Base-by-base conservation (phyloP, 345 rosid genomes). In the Citrus inodora region DNA sequence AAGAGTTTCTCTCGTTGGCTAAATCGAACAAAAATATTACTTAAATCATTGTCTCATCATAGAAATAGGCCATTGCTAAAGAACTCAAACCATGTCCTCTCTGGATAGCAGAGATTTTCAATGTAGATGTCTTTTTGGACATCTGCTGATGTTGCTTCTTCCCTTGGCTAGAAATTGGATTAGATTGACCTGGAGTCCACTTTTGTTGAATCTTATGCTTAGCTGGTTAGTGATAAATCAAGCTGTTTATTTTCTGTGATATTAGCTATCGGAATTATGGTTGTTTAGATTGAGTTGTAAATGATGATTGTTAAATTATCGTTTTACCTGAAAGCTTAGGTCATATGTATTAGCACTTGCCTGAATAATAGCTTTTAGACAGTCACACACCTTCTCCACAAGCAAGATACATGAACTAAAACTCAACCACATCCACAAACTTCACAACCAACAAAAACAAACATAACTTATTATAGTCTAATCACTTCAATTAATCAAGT, bases 101-200 rank as follows among this genome's bases (percentile, higher is more conserved):
- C 16, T 42, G 51, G 51, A 42, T 42, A 10, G 13, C 0, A 42
- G 16, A 10, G 14, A 11, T 42, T 42, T 42, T 42, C 16, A 42
- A 3, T 3, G 16, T 42, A 42, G 51, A 10, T 42, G 48, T 3
- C 3, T 56, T 81, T 25, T 73, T 94, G 97, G 22, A 88, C 93
- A 10, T 46, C 85, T 64, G 27, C 27, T 32, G 92, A 90, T n/a
- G 94, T 94, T 30, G 92, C 85, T 73, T 71, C 88, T 75, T 89
- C 84, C 70, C 86, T 92, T 8, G 79, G 35, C 16, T 70, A 80
- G 46, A 90, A 91, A 79, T 81, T 94, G 86, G 95, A 89, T 38
- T 96, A 91, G 89, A 91, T 91, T 38, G 95, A 91, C 59, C 90
- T 95, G 4, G 70, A 91, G 98, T 97, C 19, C 33, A 8, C 62